Evolutionary conservation across 2,329 filamentous ascomycete species (phyloP), one percentile per base, ranked within the genome.

Genomic region (Gaeumannomyces tritici): DNA sequence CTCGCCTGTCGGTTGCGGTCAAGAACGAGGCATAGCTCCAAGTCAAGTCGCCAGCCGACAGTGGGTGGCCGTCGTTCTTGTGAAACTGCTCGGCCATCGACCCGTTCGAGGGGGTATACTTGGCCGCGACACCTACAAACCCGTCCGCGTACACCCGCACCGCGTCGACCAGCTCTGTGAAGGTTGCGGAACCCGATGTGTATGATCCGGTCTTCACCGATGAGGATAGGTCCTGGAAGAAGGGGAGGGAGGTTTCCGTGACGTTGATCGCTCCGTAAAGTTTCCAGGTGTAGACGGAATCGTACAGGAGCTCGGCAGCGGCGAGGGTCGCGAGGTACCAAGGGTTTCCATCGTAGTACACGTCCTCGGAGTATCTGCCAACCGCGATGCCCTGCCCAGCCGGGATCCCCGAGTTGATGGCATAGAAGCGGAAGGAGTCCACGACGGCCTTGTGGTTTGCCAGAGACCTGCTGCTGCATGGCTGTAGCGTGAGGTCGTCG

Each of bases 311-410:
- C 73, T 95, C 90, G 3, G 90, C 91, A 0, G 89, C 89, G 1
- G 89, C 89, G 33, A 91, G 79, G 1, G 89, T 93, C 68, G 83
- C 83, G 15, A 93, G 80, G 68, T 91, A 90, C 90, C 90, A 95
- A 1, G 90, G 90, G 72, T 95, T 92, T 1, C 89, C 90, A 64
- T 84, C 84, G 73, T 87, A 89, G 74, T 93, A 95, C 4, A 79
- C 74, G 67, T 96, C 90, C 72, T 90, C 88, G 0, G 85, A 74
- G 70, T 91, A 91, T 64, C 89, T 79, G 57, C 89, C 88, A 7
- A 89, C 77, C 8, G 84, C 81, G 12, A 85, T 79, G 9, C 88
- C 88, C 21, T 74, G 73, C 26, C 87, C 86, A 35, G 80, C 73
- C 2, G 82, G 68, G 60, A 87, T 84, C 6, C 85, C 88, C 5